Base-by-base conservation (phyloP, 1,139 yeast species). In the Geotrichum fermentans region DNA sequence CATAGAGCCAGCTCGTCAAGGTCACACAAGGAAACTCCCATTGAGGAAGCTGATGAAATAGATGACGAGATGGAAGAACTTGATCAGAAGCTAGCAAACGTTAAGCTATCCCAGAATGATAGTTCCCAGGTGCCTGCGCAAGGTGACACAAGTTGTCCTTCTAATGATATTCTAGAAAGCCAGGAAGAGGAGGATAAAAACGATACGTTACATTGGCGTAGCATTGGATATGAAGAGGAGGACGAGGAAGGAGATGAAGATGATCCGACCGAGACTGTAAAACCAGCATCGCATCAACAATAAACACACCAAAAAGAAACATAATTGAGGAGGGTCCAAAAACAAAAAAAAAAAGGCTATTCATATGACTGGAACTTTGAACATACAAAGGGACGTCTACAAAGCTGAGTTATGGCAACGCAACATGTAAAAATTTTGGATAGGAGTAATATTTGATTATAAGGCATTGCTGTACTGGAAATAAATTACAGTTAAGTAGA, bases 61-160 rank as follows among this genome's bases (percentile, higher is more conserved):
- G 40, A 36, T 26, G 45, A 33, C 28, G 28, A 24, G 8, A 24
- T 24, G 28, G 36, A 38, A 21, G 34, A 39, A 33, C 40, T 35
- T 20, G 48, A 40, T 40, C 34, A 22, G 40, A 24, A 24, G 28
- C 28, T 24, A 6, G 28, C 28, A 22, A 26, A 44, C 26, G 29
- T 47, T 32, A 36, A 16, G 37, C 28, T 30, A 6, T 16, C 47
- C 52, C 40, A 53, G 51, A n/a, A n/a, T n/a, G n/a, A n/a, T n/a
- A n/a, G n/a, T n/a, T n/a, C n/a, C 8, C 47, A 50, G n/a, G 53
- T 50, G 37, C 55, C 50, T 42, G 54, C 43, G 30, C 56, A 54
- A 26, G 55, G 45, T 17, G 55, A 55, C 17, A n/a, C n/a, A n/a
- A n/a, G n/a, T n/a, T n/a, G n/a, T n/a, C n/a, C n/a, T n/a, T n/a